Conservation (phyloP, 2,329 filamentous ascomycete genomes). For the Trematosphaeria pertusa region DNA sequence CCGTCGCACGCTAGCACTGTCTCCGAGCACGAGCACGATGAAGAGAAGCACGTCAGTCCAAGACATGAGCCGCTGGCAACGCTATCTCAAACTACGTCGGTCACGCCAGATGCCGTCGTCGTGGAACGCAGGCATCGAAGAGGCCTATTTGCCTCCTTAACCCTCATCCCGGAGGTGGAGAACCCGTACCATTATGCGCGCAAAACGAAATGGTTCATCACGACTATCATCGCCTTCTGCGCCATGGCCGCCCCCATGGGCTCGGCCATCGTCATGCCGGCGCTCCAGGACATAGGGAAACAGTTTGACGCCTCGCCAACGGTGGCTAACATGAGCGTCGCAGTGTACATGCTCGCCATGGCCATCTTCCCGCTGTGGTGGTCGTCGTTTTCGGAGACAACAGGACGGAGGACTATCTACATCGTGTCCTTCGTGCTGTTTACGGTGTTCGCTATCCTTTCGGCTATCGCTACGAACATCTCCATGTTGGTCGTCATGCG, state of each 20-base stretch:
- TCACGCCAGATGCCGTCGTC: conserved; percentile 50
- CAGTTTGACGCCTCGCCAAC: conserved; percentile 41
- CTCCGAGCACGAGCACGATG: conserved; percentile 22
- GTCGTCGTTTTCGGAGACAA: conserved; percentile 40
- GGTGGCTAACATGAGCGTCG: conserved; percentile 49
- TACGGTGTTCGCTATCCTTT: conserved; percentile 32
- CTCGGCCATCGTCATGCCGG: conserved; percentile 78
- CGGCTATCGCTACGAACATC: conserved; percentile 38
- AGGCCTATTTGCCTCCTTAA: conserved; percentile 74
- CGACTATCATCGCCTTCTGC: conserved; percentile 76
- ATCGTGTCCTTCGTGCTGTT: conserved; percentile 39
- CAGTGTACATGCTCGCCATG: conserved; percentile 52
- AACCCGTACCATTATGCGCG: conserved; percentile 75
- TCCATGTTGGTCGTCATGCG: conserved; percentile 42
- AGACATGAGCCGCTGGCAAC: conserved; percentile 20
- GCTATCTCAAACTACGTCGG: conserved; percentile 37
- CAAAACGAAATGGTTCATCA: conserved; percentile 84
- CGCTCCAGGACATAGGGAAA: conserved; percentile 42
- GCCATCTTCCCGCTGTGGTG: conserved; percentile 51
- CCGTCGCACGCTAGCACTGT: conserved; percentile 32
- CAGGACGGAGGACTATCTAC: conserved; percentile 40
- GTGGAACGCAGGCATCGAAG: conserved; percentile 65
- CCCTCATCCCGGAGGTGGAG: conserved; percentile 80
- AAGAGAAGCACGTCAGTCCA: conserved; percentile 20
- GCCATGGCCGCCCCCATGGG: conserved; percentile 82